Evolutionary conservation across 148 eudicot genomes (phyloP).

Genomic region (Salicornia ramosissima): DNA sequence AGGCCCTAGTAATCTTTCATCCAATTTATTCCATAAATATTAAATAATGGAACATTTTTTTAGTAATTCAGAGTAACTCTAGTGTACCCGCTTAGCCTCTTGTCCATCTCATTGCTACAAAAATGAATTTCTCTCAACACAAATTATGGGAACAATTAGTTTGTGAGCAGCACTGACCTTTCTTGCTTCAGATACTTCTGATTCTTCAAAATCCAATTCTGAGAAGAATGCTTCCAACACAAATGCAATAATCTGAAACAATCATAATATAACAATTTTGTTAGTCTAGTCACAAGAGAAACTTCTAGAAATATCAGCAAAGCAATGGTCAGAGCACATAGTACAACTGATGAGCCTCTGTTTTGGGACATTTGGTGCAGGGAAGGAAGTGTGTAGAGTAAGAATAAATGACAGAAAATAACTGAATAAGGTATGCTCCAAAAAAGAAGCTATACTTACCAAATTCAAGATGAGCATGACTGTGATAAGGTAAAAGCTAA

Average conservation of each 20-base stretch:
- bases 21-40: too few relatives aligned
- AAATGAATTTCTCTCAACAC: neutral
- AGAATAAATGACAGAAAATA: constrained; percentile 3
- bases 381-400: neutral
- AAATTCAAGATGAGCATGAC: constrained; percentile 79
- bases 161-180: constrained; percentile 40
- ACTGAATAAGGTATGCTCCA: neutral
- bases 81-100: neutral
- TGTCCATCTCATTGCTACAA: neutral
- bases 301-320: constrained; percentile 1
- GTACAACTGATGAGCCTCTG: too few relatives aligned
- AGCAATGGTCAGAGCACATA: neutral
- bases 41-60: neutral
- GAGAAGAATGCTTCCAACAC: constrained; percentile 98
- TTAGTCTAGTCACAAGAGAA: constrained; percentile 9
- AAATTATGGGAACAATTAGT: neutral
- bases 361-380: too few relatives aligned
- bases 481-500: constrained; percentile 89
- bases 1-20: neutral
- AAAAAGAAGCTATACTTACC: constrained; percentile 48
- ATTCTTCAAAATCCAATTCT: constrained; percentile 76
- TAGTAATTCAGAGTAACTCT: neutral
- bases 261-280: constrained; percentile 14
- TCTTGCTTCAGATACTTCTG: constrained; percentile 35
- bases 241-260: constrained; percentile 78